A percentile compares a stretch with the other conserved stretches of the same genome.
Conservation (phyloP, 306 rosid species). For the Senna siamea region DNA sequence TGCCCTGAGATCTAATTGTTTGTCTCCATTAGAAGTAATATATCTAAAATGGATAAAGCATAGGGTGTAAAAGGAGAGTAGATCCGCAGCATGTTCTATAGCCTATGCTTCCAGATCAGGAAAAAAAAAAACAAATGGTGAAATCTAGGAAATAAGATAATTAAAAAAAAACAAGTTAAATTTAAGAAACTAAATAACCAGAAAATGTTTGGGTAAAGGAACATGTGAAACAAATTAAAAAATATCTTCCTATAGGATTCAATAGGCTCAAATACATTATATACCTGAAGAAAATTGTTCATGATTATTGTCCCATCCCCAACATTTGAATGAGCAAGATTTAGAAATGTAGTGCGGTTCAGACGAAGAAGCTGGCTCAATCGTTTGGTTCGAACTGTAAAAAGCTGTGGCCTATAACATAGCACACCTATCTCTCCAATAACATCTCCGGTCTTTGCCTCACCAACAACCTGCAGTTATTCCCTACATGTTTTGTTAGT, state of each 20-base stretch:
- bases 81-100: no score
- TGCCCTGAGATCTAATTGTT: no score
- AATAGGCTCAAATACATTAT: not conserved
- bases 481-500: conserved; percentile 21
- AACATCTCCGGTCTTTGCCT: conserved; percentile 54
- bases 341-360: conserved; percentile 63
- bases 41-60: not conserved
- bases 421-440: conserved; percentile 80
- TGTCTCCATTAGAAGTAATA: not conserved
- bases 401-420: conserved; percentile 75
- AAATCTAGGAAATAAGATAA: no score
- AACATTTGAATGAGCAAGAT: conserved; percentile 60
- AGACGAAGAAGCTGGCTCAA: conserved; percentile 75
- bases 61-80: not conserved
- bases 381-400: conserved; percentile 71
- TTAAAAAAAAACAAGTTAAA: no score
- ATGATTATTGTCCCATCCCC: conserved; percentile 76
- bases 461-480: conserved; percentile 62
- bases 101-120: no score
- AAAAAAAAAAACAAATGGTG: no score
- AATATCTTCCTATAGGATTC: not conserved
- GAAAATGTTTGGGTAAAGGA: no score
- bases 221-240: conserved; percentile 12
- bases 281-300: conserved; percentile 70
- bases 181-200: no score